Percentiles rank a stretch among this genome's conserved stretches.
Evolutionary conservation across 768 basidiomycete genomes (phyloP).

Genomic region (Pulveroboletus frians): DNA sequence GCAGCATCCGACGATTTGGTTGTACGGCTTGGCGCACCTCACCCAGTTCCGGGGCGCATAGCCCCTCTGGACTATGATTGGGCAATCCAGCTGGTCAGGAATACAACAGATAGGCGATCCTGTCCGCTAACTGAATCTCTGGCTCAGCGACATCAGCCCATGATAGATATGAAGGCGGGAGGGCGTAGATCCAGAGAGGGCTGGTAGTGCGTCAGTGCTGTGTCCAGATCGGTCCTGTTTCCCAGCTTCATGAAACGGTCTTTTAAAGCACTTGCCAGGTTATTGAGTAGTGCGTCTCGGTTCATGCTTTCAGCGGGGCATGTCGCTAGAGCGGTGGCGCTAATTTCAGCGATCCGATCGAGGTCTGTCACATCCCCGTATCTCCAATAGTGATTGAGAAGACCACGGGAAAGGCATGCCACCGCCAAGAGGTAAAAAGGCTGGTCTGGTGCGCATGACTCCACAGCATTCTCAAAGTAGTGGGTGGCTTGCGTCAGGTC

Average conservation of each 20-base stretch:
- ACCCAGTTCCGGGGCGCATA: too few relatives aligned
- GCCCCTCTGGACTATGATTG: too few relatives aligned
- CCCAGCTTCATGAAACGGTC: slow-evolving; percentile 16
- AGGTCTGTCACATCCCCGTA: slow-evolving; percentile 21
- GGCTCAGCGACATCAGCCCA: too few relatives aligned
- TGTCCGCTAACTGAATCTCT: too few relatives aligned
- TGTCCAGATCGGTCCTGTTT: slow-evolving; percentile 15
- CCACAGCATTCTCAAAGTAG: slow-evolving; percentile 11
- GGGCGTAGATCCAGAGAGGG: slow-evolving; percentile 20
- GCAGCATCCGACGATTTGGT: too few relatives aligned
- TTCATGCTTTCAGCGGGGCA: slow-evolving; percentile 4
- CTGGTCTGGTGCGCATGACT: slow-evolving; percentile 7
- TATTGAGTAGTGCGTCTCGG: slow-evolving; percentile 22
- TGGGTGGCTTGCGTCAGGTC: slow-evolving; percentile 22
- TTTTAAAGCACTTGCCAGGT: slow-evolving; percentile 13
- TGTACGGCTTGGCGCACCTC: too few relatives aligned
- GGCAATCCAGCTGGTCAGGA: too few relatives aligned
- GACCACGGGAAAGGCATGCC: slow-evolving; percentile 14
- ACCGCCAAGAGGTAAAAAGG: slow-evolving; percentile 13
- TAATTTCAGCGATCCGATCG: slow-evolving; percentile 12
- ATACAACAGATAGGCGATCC: too few relatives aligned
- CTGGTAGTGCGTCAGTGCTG: slow-evolving; percentile 11
- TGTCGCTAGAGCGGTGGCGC: slow-evolving; percentile 4
- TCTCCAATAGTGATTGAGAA: slow-evolving; percentile 16
- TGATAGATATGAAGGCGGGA: too few relatives aligned